phyloP scores from a whole-genome alignment of 805 yeast species.

The Yarrowia hollandica region DNA sequence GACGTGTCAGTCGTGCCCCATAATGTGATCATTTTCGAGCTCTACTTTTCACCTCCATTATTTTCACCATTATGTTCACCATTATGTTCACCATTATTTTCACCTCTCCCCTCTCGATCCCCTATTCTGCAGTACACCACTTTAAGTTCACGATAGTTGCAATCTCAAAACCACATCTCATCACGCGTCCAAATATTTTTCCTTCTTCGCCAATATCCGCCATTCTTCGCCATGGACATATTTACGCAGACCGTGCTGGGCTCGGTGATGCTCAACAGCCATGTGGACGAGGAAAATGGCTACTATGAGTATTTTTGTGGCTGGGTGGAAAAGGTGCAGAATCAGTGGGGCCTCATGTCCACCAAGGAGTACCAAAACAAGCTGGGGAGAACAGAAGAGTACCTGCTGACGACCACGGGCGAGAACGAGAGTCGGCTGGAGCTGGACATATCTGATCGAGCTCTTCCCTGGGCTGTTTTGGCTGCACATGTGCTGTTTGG shows the following conservation, averaged over 20 bases:
- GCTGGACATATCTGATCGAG: not conserved
- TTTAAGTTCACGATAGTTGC: too few species aligned
- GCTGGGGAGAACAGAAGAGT: not conserved
- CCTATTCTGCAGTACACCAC: too few species aligned
- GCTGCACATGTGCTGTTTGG: not conserved
- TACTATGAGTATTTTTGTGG: not conserved
- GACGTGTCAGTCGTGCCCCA: too few species aligned
- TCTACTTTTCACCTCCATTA: too few species aligned
- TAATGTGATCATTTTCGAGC: too few species aligned
- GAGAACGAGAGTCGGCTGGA: not conserved
- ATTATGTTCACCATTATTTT: too few species aligned
- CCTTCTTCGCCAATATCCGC: not conserved
- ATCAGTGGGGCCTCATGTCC: not conserved
- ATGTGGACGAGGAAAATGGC: not conserved
- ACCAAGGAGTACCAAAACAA: not conserved
- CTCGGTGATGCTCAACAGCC: not conserved
- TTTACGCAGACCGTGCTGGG: slow-evolving; percentile 8
- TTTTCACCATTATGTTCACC: too few species aligned
- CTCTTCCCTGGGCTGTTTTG: slow-evolving; percentile 1
- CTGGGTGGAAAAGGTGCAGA: slow-evolving; percentile 7
- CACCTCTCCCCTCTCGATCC: too few species aligned
- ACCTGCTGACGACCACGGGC: not conserved
- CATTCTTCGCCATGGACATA: not conserved
- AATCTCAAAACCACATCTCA: not conserved
- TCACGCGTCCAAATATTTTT: not conserved